Evolutionary conservation across 768 basidiomycete species (phyloP), one percentile per base, ranked within the genome.

Genomic region (Nidularia sp.): DNA sequence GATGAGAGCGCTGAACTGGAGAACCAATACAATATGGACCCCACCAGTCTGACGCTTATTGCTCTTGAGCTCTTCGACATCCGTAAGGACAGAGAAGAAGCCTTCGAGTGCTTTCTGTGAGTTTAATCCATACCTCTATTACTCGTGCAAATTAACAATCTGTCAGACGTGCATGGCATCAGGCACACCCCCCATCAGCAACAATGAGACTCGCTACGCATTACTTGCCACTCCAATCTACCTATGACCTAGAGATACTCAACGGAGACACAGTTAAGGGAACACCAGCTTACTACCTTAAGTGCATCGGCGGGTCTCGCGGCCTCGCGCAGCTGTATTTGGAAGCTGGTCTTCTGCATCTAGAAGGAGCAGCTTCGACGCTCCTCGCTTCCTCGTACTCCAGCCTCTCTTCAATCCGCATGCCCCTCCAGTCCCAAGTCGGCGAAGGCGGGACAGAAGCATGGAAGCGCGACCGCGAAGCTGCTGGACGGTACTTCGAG

Each of bases 41-140:
- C 90, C 1, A 92, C 90, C 10, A 91, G 89, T 66, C 70, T 92
- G 29, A 82, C 84, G 1, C 67, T 91, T 49, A 77, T 84, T 54
- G 90, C 78, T 6, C 69, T 90, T 42, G 90, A 92, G 57, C 62
- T 85, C 39, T 78, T 79, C 46, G 89, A 91, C 62, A 88, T 92
- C 47, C 76, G 86, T 45, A 84, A 84, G 62, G 80, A 90, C 47
- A 82, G 78, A 53, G 85, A 87, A 43, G 85, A 84, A 53, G 90
- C 90, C 3, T 92, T 92, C 56, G 89, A 91, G 69, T 89, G 78
- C 58, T 88, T 90, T 58, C 65, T 89, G 89, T 86, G 61, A 63
- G 88, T 77, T 45, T 46, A 45, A 54, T 4, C 13, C 12, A 3
- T 2, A 44, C 25, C 25, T 29, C 25, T 29, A 29, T 29, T 29